Percentiles rank a stretch among this genome's conserved stretches.
Evolutionary conservation across 176 grass and related monocot genomes (phyloP).

Genomic region (Carex cristatella): DNA sequence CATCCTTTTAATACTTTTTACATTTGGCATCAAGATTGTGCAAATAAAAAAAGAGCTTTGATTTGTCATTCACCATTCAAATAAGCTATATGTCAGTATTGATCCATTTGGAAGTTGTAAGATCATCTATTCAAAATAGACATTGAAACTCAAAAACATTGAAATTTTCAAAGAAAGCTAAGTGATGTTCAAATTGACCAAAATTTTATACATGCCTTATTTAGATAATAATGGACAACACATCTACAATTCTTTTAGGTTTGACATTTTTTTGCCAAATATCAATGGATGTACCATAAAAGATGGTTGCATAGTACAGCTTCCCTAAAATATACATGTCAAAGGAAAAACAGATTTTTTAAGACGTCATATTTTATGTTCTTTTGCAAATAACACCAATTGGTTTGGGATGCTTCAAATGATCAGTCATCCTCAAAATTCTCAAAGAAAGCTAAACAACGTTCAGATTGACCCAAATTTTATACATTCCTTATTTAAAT

Average conservation of each 20-base stretch:
- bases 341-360: background rate
- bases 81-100: background rate
- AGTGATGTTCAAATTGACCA: background rate
- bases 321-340: background rate
- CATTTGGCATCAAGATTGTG: background rate
- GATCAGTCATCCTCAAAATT: background rate
- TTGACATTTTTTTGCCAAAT: background rate
- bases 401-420: background rate
- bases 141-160: background rate
- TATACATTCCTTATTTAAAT: background rate
- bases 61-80: background rate
- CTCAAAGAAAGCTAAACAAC: background rate
- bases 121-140: background rate
- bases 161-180: background rate
- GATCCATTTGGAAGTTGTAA: background rate
- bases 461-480: background rate
- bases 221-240: background rate
- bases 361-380: background rate
- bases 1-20: background rate
- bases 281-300: background rate
- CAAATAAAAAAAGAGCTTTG: background rate
- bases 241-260: background rate
- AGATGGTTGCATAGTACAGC: background rate
- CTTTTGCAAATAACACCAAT: background rate
- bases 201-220: background rate